phyloP scores from a whole-genome alignment of 371 early-diverging fungal genomes.

The Rhizopus stolonifer region DNA sequence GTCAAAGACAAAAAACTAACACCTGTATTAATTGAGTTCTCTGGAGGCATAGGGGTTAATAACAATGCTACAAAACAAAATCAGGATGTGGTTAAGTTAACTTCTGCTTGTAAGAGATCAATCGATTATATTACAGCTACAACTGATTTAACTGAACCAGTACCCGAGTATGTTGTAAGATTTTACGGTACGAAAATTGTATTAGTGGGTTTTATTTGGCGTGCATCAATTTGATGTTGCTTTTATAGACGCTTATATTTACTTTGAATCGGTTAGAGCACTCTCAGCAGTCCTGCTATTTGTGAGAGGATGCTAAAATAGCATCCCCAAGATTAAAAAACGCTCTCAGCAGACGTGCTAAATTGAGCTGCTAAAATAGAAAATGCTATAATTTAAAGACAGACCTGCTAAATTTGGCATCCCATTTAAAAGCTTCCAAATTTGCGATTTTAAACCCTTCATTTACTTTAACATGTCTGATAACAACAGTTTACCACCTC shows the following conservation, averaged over 20 bases:
- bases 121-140: slow-evolving; percentile 9
- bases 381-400: too few relatives aligned
- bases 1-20: slow-evolving; percentile 2
- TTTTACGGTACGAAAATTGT: slow-evolving; percentile 5
- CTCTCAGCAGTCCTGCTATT: slow-evolving; percentile 5
- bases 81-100: slow-evolving; percentile 4
- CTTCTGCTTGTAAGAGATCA: slow-evolving; percentile 13
- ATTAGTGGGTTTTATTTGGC: slow-evolving; percentile 10
- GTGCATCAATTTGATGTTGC: slow-evolving; percentile 13
- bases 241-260: slow-evolving; percentile 11
- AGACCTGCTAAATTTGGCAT: too few relatives aligned
- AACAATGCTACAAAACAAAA: slow-evolving; percentile 10
- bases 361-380: too few relatives aligned
- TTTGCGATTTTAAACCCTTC: too few relatives aligned
- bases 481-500: too few relatives aligned
- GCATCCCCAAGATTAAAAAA: too few relatives aligned
- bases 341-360: too few relatives aligned
- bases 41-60: slow-evolving; percentile 1
- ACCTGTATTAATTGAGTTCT: slow-evolving; percentile 1
- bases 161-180: slow-evolving; percentile 9
- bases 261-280: slow-evolving; percentile 11
- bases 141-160: slow-evolving; percentile 5
- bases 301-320: too few relatives aligned
- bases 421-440: too few relatives aligned
- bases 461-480: too few relatives aligned